Base-by-base conservation (phyloP, 768 basidiomycete genomes). In the Hypholoma sublateritium region DNA sequence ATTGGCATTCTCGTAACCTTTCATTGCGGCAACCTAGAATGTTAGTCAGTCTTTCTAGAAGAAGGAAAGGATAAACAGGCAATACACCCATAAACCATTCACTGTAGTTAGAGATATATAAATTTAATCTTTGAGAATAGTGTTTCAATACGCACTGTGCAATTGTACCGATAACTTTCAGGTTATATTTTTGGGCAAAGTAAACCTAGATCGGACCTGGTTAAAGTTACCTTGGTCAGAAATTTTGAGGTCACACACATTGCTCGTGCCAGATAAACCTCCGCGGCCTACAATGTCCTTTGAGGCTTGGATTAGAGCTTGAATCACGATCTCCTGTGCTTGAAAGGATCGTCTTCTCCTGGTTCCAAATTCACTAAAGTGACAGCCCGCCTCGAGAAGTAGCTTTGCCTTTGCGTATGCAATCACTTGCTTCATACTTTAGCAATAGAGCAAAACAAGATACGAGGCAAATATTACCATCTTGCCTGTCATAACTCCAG, bases 11-110 rank as follows among this genome's bases (percentile, higher is more conserved):
- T 88, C 83, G 66, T 98, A 98, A 5, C 95, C 94, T 62, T 80
- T 81, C 62, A 93, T 63, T 1, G 96, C 94, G 4, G 87, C 94
- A 46, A 95, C 78, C 91, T 93, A 62, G 21, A 35, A 17, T 17
- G n/a, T 53, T 32, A 24, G 22, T 34, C 16, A 24, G 53, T 45
- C n/a, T 19, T 34, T 42, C 42, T 51, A 16, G 13, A 45, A 14
- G 22, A 39, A 24, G 47, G 43, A 50, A 55, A 56, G 21, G 49
- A 32, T 32, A 32, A 32, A 32, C 9, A 32, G 51, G 39, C n/a
- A 24, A 67, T 72, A 89, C 91, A 53, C 85, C 92, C 92, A 94
- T 94, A 66, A 89, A 91, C 92, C 92, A 94, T 74, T 94, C 92
- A 67, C 91, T 70, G 64, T 56, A 11, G 46, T 2, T 1, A 13